Evolutionary conservation across 2,329 filamentous ascomycete genomes (phyloP).

Genomic region (Fusarium veterinarium): DNA sequence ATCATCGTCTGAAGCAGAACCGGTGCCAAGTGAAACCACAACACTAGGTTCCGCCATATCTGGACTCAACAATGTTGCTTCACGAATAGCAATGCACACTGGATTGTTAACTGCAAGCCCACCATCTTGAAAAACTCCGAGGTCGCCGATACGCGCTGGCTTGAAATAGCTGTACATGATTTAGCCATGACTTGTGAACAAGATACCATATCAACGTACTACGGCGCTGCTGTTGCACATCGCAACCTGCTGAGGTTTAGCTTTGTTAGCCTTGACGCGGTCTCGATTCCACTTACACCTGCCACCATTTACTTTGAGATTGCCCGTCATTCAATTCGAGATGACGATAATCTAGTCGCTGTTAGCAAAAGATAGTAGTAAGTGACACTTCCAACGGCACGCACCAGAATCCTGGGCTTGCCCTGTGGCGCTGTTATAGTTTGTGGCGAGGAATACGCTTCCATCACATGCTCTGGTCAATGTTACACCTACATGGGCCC

Average conservation of each 20-base stretch:
- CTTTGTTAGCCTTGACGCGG: not conserved
- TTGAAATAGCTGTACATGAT: conserved; percentile 26
- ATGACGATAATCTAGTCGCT: conserved; percentile 13
- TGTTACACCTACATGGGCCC: conserved; percentile 22
- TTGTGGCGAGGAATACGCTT: conserved; percentile 25
- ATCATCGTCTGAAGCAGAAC: conserved; percentile 1
- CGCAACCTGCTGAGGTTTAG: conserved; percentile 13
- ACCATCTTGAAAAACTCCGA: conserved; percentile 33
- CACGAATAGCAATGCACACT: conserved; percentile 30
- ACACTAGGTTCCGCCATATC: conserved; percentile 28
- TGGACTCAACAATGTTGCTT: conserved; percentile 19
- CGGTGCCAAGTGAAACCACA: conserved; percentile 33
- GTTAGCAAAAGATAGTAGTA: not conserved
- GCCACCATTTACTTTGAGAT: conserved; percentile 6
- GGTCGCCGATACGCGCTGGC: conserved; percentile 12
- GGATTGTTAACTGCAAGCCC: conserved; percentile 38
- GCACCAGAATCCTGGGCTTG: not conserved
- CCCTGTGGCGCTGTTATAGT: conserved; percentile 23
- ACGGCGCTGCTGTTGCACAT: conserved; percentile 30
- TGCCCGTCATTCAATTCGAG: conserved; percentile 5
- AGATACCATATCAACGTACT: conserved; percentile 10
- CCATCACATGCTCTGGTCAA: conserved; percentile 21
- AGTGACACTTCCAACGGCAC: no score
- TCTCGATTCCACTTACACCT: conserved; percentile 10
- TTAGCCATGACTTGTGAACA: not conserved